A percentile compares a stretch with the other conserved stretches of the same genome.
Conservation (phyloP, 1,284 basidiomycete species). For the Sphaerobolus stellatus region DNA sequence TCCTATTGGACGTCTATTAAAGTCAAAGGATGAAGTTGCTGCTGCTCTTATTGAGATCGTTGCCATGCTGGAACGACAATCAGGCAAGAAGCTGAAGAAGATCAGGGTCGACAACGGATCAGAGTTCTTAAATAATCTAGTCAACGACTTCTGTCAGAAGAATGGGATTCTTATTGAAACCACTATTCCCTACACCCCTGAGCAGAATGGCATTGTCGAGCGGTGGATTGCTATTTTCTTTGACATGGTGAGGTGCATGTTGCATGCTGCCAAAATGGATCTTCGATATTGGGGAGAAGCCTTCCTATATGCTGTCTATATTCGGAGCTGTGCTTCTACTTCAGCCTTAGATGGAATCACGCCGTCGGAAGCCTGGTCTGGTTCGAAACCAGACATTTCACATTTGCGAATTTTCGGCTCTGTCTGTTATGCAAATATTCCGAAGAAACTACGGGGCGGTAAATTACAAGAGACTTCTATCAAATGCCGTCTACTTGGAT, state of each 20-base stretch:
- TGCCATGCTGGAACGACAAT: conserved; percentile 20
- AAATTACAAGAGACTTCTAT: conserved; percentile 5
- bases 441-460: conserved; percentile 1
- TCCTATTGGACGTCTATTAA: background rate
- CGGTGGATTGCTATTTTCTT: conserved; percentile 9
- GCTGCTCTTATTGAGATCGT: background rate
- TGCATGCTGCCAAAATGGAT: conserved; percentile 16
- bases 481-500: conserved; percentile 6
- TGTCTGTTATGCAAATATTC: conserved; percentile 7
- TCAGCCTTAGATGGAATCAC: conserved; percentile 15
- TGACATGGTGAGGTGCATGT: conserved; percentile 12
- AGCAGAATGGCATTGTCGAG: conserved; percentile 18
- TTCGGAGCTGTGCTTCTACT: conserved; percentile 12
- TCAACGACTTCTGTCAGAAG: conserved; percentile 11
- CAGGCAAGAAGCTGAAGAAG: conserved; percentile 19
- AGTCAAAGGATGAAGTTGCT: background rate
- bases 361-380: conserved; percentile 22
- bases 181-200: conserved; percentile 13
- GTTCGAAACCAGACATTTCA: conserved; percentile 23
- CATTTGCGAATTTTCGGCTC: conserved; percentile 15
- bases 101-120: conserved; percentile 19
- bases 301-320: conserved; percentile 9
- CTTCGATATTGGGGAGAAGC: conserved; percentile 22
- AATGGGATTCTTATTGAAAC: conserved; percentile 14
- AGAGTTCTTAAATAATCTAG: conserved; percentile 12